Percentiles rank a stretch among this genome's conserved stretches.
phyloP scores from a whole-genome alignment of 129 eudicot species.

The Saussurea involucrata region DNA sequence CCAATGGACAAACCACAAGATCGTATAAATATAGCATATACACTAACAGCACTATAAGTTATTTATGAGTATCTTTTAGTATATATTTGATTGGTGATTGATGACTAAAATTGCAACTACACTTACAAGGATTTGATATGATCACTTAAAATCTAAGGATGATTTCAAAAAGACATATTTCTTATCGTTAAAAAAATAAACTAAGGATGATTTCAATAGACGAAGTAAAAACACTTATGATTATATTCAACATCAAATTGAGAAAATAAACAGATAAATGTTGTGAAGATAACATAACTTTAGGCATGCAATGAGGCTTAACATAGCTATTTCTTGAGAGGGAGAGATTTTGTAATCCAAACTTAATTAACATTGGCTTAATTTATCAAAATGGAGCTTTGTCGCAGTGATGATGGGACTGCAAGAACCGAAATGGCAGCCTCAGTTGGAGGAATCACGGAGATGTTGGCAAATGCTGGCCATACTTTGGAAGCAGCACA shows the following conservation, averaged over 20 bases:
- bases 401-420: constrained; percentile 53
- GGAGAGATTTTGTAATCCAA: constrained; percentile 4
- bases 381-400: constrained; percentile 26
- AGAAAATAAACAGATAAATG: background rate
- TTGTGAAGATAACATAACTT: background rate
- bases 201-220: background rate
- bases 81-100: too few relatives aligned
- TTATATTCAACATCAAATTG: background rate
- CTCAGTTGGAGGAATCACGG: constrained; percentile 39
- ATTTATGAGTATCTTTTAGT: too few relatives aligned
- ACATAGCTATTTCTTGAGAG: constrained; percentile 14
- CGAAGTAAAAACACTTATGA: background rate
- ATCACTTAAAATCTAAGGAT: too few relatives aligned
- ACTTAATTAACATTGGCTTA: constrained; percentile 21
- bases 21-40: too few relatives aligned
- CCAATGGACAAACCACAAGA: too few relatives aligned
- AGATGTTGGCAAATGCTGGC: constrained; percentile 76
- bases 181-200: background rate
- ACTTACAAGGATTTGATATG: too few relatives aligned
- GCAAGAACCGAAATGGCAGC: constrained; percentile 30
- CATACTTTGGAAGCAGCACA: constrained; percentile 63
- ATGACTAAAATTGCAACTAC: too few relatives aligned
- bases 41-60: too few relatives aligned
- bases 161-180: background rate
- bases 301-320: background rate